These are phyloP conservation scores for Fistulifera solaris DNA, from an alignment of 108 stramenopile species.

Conservation along the genomic window DNA sequence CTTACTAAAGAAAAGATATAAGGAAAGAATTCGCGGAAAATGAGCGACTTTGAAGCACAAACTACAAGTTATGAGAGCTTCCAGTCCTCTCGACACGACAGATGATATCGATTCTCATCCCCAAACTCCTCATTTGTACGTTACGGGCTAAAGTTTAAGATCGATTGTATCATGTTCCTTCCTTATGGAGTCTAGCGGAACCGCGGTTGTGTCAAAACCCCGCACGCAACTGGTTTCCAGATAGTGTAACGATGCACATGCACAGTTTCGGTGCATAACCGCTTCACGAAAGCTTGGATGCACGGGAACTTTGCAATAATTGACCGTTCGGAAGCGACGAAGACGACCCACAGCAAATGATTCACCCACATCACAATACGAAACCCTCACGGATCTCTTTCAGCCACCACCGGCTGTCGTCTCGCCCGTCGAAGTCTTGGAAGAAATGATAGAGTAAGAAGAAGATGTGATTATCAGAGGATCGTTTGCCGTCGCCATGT, in stretches of 20 bases:
- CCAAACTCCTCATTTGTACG: too few species aligned
- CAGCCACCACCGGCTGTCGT: background rate
- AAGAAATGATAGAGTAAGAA: background rate
- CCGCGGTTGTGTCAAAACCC: too few species aligned
- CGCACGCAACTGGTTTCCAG: too few species aligned
- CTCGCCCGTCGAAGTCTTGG: slow-evolving; percentile 6
- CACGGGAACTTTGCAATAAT: slow-evolving; percentile 7
- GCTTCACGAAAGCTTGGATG: slow-evolving; percentile 7
- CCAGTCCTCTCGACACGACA: too few species aligned
- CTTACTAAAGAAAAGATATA: too few species aligned
- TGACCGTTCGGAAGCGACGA: slow-evolving; percentile 1
- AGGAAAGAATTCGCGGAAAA: too few species aligned
- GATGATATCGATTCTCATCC: too few species aligned
- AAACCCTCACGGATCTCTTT: slow-evolving; percentile 8
- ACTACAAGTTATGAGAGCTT: too few species aligned
- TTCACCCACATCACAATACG: background rate
- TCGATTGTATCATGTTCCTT: too few species aligned
- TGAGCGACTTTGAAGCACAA: too few species aligned
- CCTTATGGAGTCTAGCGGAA: too few species aligned
- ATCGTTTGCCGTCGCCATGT: slow-evolving; percentile 22
- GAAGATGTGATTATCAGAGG: slow-evolving; percentile 11
- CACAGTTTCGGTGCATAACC: slow-evolving; percentile 9
- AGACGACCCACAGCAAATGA: background rate
- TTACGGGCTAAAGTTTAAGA: too few species aligned
- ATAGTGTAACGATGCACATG: slow-evolving; percentile 4